Percentiles rank a stretch among this genome's conserved stretches.
phyloP scores from a whole-genome alignment of 352 stramenopile species.

The Phytophthora sp. region DNA sequence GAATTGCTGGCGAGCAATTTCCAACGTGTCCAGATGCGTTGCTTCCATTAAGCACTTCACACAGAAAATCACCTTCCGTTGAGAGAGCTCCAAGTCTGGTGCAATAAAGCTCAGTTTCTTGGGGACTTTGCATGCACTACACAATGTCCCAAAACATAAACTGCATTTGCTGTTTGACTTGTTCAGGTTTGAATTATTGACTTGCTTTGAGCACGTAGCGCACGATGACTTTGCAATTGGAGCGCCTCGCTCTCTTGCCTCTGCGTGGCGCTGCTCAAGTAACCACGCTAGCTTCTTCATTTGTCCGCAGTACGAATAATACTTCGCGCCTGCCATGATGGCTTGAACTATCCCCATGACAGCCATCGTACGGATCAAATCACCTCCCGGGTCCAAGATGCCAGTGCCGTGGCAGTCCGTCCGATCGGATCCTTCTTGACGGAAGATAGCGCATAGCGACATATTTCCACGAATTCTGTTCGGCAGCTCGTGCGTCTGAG shows the following conservation, averaged over 20 bases:
- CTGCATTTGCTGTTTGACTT: conserved; percentile 18
- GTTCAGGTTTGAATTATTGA: conserved; percentile 2
- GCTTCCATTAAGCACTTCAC: conserved; percentile 31
- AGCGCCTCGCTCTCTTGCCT: background rate
- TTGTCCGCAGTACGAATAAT: conserved; percentile 35
- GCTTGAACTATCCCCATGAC: conserved; percentile 19
- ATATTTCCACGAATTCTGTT: conserved; percentile 39
- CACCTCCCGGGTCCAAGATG: conserved; percentile 17
- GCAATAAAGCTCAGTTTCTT: conserved; percentile 37
- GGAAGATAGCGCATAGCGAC: conserved; percentile 42
- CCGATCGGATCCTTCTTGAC: conserved; percentile 7
- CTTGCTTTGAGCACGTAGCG: conserved; percentile 22
- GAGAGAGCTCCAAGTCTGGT: conserved; percentile 20
- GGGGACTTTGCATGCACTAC: conserved; percentile 16
- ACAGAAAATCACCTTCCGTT: conserved; percentile 37
- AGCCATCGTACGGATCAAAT: conserved; percentile 22
- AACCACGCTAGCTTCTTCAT: conserved; percentile 39
- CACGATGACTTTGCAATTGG: background rate
- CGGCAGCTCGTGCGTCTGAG: conserved; percentile 17
- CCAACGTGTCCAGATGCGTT: conserved; percentile 14
- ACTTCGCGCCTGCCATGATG: conserved; percentile 22
- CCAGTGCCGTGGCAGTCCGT: conserved; percentile 13
- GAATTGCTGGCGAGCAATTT: conserved; percentile 21
- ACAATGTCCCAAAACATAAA: conserved; percentile 22
- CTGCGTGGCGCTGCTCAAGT: conserved; percentile 12